A percentile compares a stretch with the other conserved stretches of the same genome.
Evolutionary conservation across 2,329 filamentous ascomycete genomes (phyloP).

Genomic region (Aspergillus sp.): DNA sequence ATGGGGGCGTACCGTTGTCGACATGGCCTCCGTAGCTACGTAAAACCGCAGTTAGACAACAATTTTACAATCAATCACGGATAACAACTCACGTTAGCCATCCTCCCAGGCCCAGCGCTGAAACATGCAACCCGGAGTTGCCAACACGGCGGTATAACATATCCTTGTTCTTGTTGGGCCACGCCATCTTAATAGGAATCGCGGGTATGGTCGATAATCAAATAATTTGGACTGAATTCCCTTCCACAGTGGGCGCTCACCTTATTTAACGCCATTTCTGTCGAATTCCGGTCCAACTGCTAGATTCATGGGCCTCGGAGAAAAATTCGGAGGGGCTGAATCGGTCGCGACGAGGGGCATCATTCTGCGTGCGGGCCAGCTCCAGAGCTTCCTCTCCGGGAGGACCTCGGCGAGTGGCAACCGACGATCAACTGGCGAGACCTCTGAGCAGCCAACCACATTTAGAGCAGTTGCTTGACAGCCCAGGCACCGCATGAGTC

Average conservation of each 20-base stretch:
- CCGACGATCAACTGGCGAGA: no score
- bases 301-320: slow-evolving; percentile 10
- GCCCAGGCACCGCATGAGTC: not conserved
- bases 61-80: not conserved
- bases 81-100: slow-evolving; percentile 31
- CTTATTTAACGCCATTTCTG: not conserved
- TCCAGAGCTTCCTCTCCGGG: no score
- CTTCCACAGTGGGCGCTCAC: not conserved
- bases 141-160: slow-evolving; percentile 74
- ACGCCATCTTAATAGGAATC: slow-evolving; percentile 17
- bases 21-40: slow-evolving; percentile 8
- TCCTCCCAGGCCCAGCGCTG: slow-evolving; percentile 64
- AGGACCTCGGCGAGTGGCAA: no score
- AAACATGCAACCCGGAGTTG: slow-evolving; percentile 70
- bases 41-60: not conserved
- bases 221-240: not conserved
- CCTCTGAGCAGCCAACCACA: no score
- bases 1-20: not conserved
- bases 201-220: no score
- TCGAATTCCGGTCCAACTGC: not conserved
- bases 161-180: slow-evolving; percentile 31
- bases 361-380: no score
- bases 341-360: not conserved
- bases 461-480: no score
- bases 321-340: slow-evolving; percentile 21